These are phyloP conservation scores for Marasmius oreades DNA, from an alignment of 1,284 basidiomycete species.

Conservation along the genomic window DNA sequence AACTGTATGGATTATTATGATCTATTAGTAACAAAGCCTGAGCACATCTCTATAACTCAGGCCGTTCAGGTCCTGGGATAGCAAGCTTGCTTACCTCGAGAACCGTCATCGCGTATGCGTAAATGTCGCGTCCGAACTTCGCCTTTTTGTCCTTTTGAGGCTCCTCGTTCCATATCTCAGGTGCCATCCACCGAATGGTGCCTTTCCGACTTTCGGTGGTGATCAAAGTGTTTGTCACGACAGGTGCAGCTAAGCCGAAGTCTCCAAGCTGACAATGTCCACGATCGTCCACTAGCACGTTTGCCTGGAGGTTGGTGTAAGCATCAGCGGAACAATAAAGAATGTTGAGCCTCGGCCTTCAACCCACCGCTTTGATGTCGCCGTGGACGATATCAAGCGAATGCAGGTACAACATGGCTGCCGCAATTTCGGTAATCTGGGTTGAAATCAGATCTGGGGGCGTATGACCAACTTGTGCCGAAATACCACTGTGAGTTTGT, in stretches of 20 bases:
- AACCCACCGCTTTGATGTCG: background rate
- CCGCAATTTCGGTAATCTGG: background rate
- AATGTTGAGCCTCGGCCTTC: background rate
- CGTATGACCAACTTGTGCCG: no score
- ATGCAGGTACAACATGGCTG: background rate
- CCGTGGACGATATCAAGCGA: background rate
- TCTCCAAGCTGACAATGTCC: background rate
- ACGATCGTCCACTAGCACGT: background rate
- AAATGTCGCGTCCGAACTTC: no score
- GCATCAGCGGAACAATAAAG: no score
- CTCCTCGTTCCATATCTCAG: background rate
- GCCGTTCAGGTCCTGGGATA: no score
- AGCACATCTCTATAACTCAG: no score
- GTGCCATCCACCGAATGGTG: background rate
- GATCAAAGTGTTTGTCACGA: background rate
- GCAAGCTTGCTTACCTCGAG: no score
- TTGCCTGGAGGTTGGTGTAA: background rate
- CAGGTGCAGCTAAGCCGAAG: background rate
- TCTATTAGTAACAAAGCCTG: no score
- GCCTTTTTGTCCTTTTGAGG: background rate
- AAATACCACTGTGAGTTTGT: conserved; percentile 4
- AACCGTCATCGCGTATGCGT: no score
- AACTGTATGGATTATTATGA: no score
- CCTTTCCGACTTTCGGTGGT: background rate
- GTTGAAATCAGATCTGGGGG: background rate